Conservation (phyloP, 306 rosid species). For the Glycine soja region DNA sequence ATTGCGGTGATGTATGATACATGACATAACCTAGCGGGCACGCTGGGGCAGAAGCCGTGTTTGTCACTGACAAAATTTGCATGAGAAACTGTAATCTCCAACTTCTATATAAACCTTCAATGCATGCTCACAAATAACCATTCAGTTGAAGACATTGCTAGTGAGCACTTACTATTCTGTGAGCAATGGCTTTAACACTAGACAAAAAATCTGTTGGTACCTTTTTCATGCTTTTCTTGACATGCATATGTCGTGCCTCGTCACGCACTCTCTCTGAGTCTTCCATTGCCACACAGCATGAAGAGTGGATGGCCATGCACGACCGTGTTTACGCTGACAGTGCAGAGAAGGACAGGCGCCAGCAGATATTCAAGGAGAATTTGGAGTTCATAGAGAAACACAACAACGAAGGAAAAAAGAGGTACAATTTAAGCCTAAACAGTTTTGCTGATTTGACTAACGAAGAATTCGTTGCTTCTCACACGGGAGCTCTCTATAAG, state of each 20-base stretch:
- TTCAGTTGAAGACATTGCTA: background rate
- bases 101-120: constrained; percentile 10
- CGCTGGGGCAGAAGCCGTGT: background rate
- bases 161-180: background rate
- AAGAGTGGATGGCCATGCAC: background rate
- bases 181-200: constrained; percentile 31
- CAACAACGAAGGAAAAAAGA: background rate
- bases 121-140: background rate
- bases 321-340: constrained; percentile 9
- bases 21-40: background rate
- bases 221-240: background rate
- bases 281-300: constrained; percentile 33
- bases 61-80: background rate
- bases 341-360: constrained; percentile 22
- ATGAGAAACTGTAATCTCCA: background rate
- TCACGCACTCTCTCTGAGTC: background rate
- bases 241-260: constrained; percentile 3
- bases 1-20: background rate
- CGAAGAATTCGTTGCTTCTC: constrained; percentile 4
- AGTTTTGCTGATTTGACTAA: constrained; percentile 7
- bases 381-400: constrained; percentile 14
- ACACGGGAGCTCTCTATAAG: background rate
- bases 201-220: background rate
- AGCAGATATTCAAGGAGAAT: constrained; percentile 37
- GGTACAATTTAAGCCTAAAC: background rate